Percentiles rank a stretch among this genome's conserved stretches.
phyloP scores from a whole-genome alignment of 352 stramenopile genomes.

The Phytophthora pluvialis region DNA sequence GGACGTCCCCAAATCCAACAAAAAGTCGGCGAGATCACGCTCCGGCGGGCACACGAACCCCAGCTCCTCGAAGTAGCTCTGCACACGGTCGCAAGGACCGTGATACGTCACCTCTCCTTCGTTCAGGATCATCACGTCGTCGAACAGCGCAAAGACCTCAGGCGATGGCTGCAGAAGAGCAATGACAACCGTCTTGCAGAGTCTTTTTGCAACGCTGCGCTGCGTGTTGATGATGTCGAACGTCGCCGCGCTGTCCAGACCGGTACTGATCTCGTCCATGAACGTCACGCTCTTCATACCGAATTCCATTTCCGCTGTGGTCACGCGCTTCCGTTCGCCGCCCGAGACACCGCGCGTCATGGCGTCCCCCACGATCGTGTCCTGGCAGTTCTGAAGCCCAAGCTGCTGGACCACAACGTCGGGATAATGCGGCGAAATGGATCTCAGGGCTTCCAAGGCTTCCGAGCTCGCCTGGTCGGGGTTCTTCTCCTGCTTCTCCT shows the following conservation, averaged over 20 bases:
- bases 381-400: slow-evolving; percentile 26
- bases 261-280: slow-evolving; percentile 93
- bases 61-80: slow-evolving; percentile 35
- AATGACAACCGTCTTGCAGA: slow-evolving; percentile 56
- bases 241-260: slow-evolving; percentile 80
- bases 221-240: slow-evolving; percentile 46
- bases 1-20: slow-evolving; percentile 44
- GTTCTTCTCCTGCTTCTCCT: slow-evolving; percentile 9
- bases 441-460: slow-evolving; percentile 20
- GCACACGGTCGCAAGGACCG: slow-evolving; percentile 17
- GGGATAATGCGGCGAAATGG: slow-evolving; percentile 33
- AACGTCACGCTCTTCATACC: slow-evolving; percentile 69
- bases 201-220: slow-evolving; percentile 29
- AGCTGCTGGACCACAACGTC: slow-evolving; percentile 44
- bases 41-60: slow-evolving; percentile 47
- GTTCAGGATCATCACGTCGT: slow-evolving; percentile 61
- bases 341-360: slow-evolving; percentile 73
- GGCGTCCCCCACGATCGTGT: slow-evolving; percentile 52
- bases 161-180: slow-evolving; percentile 89
- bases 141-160: slow-evolving; percentile 91
- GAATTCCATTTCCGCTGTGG: slow-evolving; percentile 79
- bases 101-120: slow-evolving; percentile 41
- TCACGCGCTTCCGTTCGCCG: slow-evolving; percentile 69
- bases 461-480: not conserved
- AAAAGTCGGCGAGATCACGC: slow-evolving; percentile 43